Conservation (phyloP, 2,329 filamentous ascomycete genomes). For the Falciphora oryzae region DNA sequence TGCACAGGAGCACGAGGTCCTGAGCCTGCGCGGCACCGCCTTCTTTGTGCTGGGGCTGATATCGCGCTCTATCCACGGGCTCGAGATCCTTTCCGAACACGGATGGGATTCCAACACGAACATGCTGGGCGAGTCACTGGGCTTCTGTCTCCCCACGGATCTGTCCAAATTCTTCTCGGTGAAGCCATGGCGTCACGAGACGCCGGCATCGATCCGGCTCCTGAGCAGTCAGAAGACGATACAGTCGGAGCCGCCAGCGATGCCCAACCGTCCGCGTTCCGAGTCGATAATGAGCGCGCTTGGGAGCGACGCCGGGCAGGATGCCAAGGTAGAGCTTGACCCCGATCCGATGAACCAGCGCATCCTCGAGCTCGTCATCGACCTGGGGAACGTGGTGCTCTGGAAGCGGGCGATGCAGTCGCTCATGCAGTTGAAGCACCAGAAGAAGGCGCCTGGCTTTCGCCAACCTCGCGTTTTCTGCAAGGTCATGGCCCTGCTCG, state of each 20-base stretch:
- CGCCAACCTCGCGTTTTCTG: constrained; percentile 72
- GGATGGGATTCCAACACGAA: constrained; percentile 93
- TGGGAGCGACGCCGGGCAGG: constrained; percentile 16
- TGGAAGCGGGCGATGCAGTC: constrained; percentile 83
- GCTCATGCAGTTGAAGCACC: constrained; percentile 71
- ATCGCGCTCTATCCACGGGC: constrained; percentile 82
- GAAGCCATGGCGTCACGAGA: constrained; percentile 49
- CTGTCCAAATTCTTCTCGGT: constrained; percentile 75
- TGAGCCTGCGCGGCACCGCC: constrained; percentile 90
- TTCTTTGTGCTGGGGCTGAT: constrained; percentile 95
- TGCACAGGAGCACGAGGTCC: constrained; percentile 79
- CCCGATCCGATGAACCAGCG: constrained; percentile 56
- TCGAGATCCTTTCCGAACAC: constrained; percentile 82
- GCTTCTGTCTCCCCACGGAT: constrained; percentile 78
- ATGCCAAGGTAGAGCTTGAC: constrained; percentile 30
- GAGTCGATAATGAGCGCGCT: constrained; percentile 28
- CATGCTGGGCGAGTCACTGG: constrained; percentile 72
- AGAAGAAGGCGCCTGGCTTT: constrained; percentile 70
- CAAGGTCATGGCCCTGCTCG: constrained; percentile 77
- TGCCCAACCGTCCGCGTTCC: constrained; percentile 33
- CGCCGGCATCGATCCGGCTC: constrained; percentile 41
- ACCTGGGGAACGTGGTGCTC: constrained; percentile 88
- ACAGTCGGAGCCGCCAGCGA: constrained; percentile 34
- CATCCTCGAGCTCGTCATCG: constrained; percentile 78
- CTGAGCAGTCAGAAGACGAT: constrained; percentile 49